Base-by-base conservation (phyloP, 805 yeast genomes). In the Cyberlindnera misumaiensis region DNA sequence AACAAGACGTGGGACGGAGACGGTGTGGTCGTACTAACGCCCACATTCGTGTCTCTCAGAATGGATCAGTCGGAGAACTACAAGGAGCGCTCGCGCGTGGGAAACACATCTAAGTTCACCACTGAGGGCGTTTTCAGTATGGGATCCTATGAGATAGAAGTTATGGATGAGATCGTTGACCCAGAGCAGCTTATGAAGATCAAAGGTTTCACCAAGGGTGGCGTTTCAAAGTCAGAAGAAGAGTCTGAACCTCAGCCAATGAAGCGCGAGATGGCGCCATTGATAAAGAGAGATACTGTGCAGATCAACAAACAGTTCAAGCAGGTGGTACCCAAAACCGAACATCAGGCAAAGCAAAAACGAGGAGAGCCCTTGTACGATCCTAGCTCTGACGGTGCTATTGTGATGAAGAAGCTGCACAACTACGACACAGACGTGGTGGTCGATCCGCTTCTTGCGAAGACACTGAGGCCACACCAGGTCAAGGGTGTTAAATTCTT, bases 1-100 rank as follows among this genome's bases (percentile, higher is more conserved):
- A 78, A 88, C 58, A 89, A 89, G 56, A 79, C 87, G 0, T 93
- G 98, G 98, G 94, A 86, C 39, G 95, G 95, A 3, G 97, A 93
- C 62, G 97, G 96, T 0, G 59, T 63, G 26, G 62, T 82, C 12
- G 49, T 60, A 0, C 54, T 69, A n/a, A 44, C 49, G 1, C 39
- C 51, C 3, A 51, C 56, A 0, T 34, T 39, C 17, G 33, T 61
- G 0, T 49, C 58, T 11, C 51, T 69, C 13, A 58, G 64, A 33
- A 46, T 52, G 11, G 70, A 63, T 29, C 51, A 55, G 17, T 51
- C 57, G 13, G 65, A 39, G 35, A 50, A 39, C 41, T 47, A 39
- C 48, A 61, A 39, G 64, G 67, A 45, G 49, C 42, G 43, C 28
- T 12, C 47, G 3, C 45, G 44, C 15, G 30, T 41, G 15, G 14